Conservation (phyloP, 116 monocot species). For the Iris pallida region DNA sequence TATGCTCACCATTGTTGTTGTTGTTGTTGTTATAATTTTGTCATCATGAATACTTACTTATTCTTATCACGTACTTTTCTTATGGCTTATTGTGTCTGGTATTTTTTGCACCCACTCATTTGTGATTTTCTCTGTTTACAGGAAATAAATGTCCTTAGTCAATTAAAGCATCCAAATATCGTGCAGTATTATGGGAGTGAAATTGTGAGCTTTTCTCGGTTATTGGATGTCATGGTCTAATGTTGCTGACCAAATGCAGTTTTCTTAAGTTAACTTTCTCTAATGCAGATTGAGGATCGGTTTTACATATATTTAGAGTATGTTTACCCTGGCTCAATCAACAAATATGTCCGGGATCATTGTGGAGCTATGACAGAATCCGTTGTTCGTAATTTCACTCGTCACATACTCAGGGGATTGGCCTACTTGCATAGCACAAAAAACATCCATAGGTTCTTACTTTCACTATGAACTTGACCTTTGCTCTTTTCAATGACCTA, state of each 20-base stretch:
- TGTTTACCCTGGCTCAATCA: slow-evolving; percentile 95
- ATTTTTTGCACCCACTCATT: not conserved
- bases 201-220: slow-evolving; percentile 44
- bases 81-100: too few species aligned
- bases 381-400: slow-evolving; percentile 93
- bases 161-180: slow-evolving; percentile 91
- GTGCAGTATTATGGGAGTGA: slow-evolving; percentile 98
- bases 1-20: too few species aligned
- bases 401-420: slow-evolving; percentile 86
- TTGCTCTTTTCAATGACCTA: not conserved
- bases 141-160: slow-evolving; percentile 96
- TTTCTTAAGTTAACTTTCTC: slow-evolving; percentile 2
- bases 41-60: too few species aligned
- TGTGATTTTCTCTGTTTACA: slow-evolving; percentile 21
- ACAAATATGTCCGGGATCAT: slow-evolving; percentile 82
- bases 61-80: too few species aligned
- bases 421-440: slow-evolving; percentile 80
- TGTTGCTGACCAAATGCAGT: slow-evolving; percentile 3
- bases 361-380: slow-evolving; percentile 90
- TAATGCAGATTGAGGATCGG: slow-evolving; percentile 66
- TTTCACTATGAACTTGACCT: slow-evolving; percentile 1
- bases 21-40: too few species aligned
- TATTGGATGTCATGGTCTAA: slow-evolving; percentile 10
- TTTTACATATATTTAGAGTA: slow-evolving; percentile 96
- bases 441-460: slow-evolving; percentile 81